Evolutionary conservation across 2,329 filamentous ascomycete species (phyloP), one percentile per base, ranked within the genome.

Genomic region (Neobulgaria alba): DNA sequence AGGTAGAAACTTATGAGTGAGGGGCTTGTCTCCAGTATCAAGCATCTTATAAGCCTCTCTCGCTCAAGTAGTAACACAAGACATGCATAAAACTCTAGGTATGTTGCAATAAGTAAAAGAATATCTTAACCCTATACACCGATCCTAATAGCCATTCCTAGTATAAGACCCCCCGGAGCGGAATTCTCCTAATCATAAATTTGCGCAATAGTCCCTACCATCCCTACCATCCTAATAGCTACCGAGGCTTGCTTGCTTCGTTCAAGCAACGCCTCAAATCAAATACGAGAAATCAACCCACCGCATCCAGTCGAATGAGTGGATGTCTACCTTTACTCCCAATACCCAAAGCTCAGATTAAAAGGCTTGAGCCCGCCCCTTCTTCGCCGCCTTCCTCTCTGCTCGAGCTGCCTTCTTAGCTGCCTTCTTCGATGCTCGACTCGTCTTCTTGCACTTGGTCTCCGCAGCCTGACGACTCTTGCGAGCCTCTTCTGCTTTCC

Each of bases 131-230:
- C 45, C 45, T 34, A 12, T 46, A 48, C 42, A 48, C 38, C 41
- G 30, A 33, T 46, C 30, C 39, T 66, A 59, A 67, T 65, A 43
- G 63, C 69, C 54, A n/a, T n/a, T n/a, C 23, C 23, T 26, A 26
- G 23, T 12, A 72, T 77, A 54, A 79, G n/a, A n/a, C n/a, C n/a
- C n/a, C n/a, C n/a, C n/a, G n/a, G n/a, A n/a, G n/a, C n/a, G n/a
- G n/a, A n/a, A n/a, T n/a, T n/a, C n/a, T n/a, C 53, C 72, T 77
- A 55, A 79, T 72, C 53, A 77, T 73, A 0, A 75, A 75, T n/a
- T n/a, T n/a, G n/a, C n/a, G n/a, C n/a, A n/a, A n/a, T 36, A 39
- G 36, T 33, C 45, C 43, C 41, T 42, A 48, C 36, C 42, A 10
- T 42, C 38, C 41, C 39, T 43, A n/a, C n/a, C 29, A 38, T 23